Base-by-base conservation (phyloP, 2,329 filamentous ascomycete species). In the Monilinia fructicola region DNA sequence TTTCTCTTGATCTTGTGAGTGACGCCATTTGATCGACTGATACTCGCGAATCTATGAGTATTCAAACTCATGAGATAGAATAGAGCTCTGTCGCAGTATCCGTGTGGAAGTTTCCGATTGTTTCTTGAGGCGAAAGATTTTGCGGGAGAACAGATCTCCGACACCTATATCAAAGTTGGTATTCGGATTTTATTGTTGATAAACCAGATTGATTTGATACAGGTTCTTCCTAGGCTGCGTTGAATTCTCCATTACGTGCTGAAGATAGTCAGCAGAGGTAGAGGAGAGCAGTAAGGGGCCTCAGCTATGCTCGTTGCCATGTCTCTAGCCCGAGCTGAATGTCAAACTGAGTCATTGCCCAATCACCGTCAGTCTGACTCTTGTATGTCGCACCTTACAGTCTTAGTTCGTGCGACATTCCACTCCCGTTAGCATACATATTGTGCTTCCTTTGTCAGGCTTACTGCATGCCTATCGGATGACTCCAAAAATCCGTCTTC, bases 341-440 rank as follows among this genome's bases (percentile, higher is more conserved):
- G 21, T 60, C n/a, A 60, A 46, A 60, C n/a, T 18, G 44, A 50
- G n/a, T 48, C 42, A 60, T 35, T 60, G n/a, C 14, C 10, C 6
- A 48, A 23, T 60, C 14, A 60, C 14, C 7, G 9, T 26, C 21
- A 38, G 44, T 31, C 44, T 60, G 28, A 18, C 31, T 48, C 10
- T 18, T n/a, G 44, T 14, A 54, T 54, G 14, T 35, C 23, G 18
- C 52, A 18, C 28, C 11, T 12, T 26, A 4, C 6, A 48, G 28
- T 10, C 16, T 46, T 26, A 38, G 12, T 21, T n/a, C 38, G 42
- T 60, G 42, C 14, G 44, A 35, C 12, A 18, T 48, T 35, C 42
- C 28, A 35, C 48, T 21, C 26, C 56, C 6, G 58, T 50, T 28
- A 60, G 28, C 28, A 31, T 60, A 28, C 28, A 48, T 26, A 42